These are phyloP conservation scores for Syncephalastrum monosporum DNA, from an alignment of 371 early-diverging fungal genomes.

Conservation along the genomic window DNA sequence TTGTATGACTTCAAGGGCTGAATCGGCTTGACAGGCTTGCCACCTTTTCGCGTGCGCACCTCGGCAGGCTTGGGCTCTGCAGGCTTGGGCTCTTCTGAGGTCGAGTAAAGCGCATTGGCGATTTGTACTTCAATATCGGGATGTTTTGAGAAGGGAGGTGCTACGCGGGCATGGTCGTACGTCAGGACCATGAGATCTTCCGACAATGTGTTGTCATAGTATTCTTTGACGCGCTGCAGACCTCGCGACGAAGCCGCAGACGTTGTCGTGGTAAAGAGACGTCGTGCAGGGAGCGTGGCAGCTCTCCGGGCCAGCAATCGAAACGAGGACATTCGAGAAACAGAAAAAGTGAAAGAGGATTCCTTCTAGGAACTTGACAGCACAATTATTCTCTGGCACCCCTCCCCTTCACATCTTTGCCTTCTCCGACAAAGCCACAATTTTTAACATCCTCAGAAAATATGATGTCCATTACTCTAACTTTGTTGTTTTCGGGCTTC, in stretches of 20 bases:
- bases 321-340: constrained; percentile 15
- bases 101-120: constrained; percentile 21
- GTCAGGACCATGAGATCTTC: constrained; percentile 84
- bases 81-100: constrained; percentile 6
- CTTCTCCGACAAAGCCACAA: constrained; percentile 1
- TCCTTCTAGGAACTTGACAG: constrained; percentile 12
- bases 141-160: constrained; percentile 35
- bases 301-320: constrained; percentile 9
- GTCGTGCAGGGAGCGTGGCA: constrained; percentile 4
- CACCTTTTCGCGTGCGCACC: constrained; percentile 53
- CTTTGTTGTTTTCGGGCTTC: too few species aligned
- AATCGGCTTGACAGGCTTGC: constrained; percentile 58
- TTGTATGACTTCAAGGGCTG: constrained; percentile 47
- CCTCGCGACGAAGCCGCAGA: constrained; percentile 42
- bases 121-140: constrained; percentile 43
- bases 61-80: constrained; percentile 13
- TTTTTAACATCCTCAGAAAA: too few species aligned
- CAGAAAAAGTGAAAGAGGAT: too few species aligned
- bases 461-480: too few species aligned
- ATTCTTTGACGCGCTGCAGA: constrained; percentile 74
- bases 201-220: constrained; percentile 77
- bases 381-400: neutral
- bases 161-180: constrained; percentile 72
- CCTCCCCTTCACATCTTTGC: neutral
- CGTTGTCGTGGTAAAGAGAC: constrained; percentile 30